Evolutionary conservation across 495 filamentous ascomycete genomes (phyloP).

Genomic region (Aspergillus bridgeri): DNA sequence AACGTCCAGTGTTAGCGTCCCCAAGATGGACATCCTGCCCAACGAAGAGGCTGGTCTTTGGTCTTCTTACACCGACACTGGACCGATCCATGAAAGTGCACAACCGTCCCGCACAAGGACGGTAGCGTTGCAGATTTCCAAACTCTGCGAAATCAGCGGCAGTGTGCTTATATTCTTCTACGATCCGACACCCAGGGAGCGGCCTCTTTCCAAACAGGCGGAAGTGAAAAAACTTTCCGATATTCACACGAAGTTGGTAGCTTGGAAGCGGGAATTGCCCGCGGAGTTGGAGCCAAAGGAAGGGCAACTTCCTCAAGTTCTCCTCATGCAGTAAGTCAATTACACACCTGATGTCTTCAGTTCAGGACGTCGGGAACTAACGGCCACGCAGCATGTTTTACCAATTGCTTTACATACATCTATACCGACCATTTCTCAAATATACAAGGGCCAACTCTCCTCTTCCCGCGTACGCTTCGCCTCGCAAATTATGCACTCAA

Average conservation of each 20-base stretch:
- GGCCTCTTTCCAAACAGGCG: slow-evolving; percentile 59
- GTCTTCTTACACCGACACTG: slow-evolving; percentile 86
- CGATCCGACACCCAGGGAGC: slow-evolving; percentile 65
- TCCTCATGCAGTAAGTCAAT: slow-evolving; percentile 86
- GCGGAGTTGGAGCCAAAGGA: slow-evolving; percentile 86
- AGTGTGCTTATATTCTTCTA: slow-evolving; percentile 91
- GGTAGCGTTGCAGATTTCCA: slow-evolving; percentile 75
- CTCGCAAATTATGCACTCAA: slow-evolving; percentile 83
- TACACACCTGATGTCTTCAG: neutral
- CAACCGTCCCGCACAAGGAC: slow-evolving; percentile 84
- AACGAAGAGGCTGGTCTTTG: slow-evolving; percentile 80
- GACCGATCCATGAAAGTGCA: slow-evolving; percentile 60
- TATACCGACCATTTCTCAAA: slow-evolving; percentile 94
- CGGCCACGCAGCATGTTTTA: slow-evolving; percentile 77
- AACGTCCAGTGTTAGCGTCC: slow-evolving; percentile 70
- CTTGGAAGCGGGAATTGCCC: slow-evolving; percentile 84
- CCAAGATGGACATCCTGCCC: slow-evolving; percentile 89
- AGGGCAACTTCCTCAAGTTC: slow-evolving; percentile 79
- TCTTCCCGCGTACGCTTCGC: slow-evolving; percentile 82
- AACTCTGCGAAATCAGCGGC: slow-evolving; percentile 87
- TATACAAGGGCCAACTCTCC: slow-evolving; percentile 78
- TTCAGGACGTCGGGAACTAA: slow-evolving; percentile 25
- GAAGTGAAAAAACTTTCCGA: slow-evolving; percentile 92
- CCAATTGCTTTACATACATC: slow-evolving; percentile 92
- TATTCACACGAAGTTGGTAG: slow-evolving; percentile 84